Conservation (phyloP, 1,284 basidiomycete genomes). For the Rhizoctonia solani region DNA sequence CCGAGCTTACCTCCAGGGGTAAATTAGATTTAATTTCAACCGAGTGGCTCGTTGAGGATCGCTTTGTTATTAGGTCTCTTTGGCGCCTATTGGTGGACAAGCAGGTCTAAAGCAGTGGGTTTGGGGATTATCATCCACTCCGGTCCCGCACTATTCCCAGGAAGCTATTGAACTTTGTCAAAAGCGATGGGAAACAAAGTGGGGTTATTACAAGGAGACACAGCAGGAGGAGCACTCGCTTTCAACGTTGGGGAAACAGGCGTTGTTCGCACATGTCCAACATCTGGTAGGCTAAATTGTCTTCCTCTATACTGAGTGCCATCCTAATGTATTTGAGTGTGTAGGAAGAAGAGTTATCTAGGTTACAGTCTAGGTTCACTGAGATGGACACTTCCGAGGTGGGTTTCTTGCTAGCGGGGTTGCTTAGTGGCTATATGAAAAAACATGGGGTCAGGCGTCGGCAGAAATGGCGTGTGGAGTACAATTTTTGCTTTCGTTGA, state of each 20-base stretch:
- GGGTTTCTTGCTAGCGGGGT: background rate
- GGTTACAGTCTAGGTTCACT: background rate
- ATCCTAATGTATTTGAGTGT: background rate
- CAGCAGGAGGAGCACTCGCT: background rate
- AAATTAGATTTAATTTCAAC: background rate
- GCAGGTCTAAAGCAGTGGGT: background rate
- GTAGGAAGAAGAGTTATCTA: conserved; percentile 5
- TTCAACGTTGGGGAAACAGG: background rate
- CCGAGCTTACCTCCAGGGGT: background rate
- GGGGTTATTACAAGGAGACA: conserved; percentile 15
- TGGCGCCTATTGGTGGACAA: background rate
- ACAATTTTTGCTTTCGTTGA: conserved; percentile 4
- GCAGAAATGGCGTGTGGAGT: conserved; percentile 3
- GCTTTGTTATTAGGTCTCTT: background rate
- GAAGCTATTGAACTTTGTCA: background rate
- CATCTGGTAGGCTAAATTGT: background rate
- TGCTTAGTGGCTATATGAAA: background rate
- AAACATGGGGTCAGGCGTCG: background rate
- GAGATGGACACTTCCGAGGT: conserved; percentile 18
- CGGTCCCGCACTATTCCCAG: background rate
- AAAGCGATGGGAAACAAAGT: conserved; percentile 9
- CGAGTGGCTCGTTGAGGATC: background rate
- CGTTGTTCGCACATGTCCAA: background rate
- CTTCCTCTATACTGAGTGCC: background rate
- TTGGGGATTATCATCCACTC: background rate